Base-by-base conservation (phyloP, 2,329 filamentous ascomycete species). In the Claviceps lovelessii region DNA sequence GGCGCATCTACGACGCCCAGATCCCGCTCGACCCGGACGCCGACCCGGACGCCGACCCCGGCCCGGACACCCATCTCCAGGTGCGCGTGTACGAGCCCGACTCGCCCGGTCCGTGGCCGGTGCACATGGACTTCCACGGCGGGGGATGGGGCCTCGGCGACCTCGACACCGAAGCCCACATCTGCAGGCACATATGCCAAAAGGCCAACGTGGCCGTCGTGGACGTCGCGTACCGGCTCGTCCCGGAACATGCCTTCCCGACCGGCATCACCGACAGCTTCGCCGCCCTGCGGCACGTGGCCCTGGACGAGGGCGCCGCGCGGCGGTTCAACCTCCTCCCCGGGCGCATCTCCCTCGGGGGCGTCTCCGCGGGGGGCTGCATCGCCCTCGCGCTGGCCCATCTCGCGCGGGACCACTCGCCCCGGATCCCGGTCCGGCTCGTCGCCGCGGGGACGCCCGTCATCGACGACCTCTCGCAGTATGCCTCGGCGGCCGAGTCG, bases 201-300 rank as follows among this genome's bases (percentile, higher is more conserved):
- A 65, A 70, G 49, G 71, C 70, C 28, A 65, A 67, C 31, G 74
- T 75, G 33, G 68, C 67, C 15, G 73, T 78, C 33, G 67, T 80
- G 54, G 73, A 77, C 58, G 72, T 78, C 11, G 74, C 63, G n/a
- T 80, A 79, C 59, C 71, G 76, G 5, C 69, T 78, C 1, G 72
- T 76, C 0, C 76, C 76, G 9, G 75, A 78, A 61, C 61, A 71
- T 57, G 64, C 71, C 5, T 77, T 75, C 55, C 76, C 76, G n/a
- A 69, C 70, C 15, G 68, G 67, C 35, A 68, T 74, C 19, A 69
- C 73, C n/a, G 76, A 79, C 63, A 71, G 71, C 51, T 77, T 73
- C 62, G 71, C 70, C 7, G 72, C 71, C 2, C 60, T 78, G 39
- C 63, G 70, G 55, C 69, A 73, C 60, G 63, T 73, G 1, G 31